Base-by-base conservation (phyloP, 345 rosid genomes). In the Euclidium syriacum region DNA sequence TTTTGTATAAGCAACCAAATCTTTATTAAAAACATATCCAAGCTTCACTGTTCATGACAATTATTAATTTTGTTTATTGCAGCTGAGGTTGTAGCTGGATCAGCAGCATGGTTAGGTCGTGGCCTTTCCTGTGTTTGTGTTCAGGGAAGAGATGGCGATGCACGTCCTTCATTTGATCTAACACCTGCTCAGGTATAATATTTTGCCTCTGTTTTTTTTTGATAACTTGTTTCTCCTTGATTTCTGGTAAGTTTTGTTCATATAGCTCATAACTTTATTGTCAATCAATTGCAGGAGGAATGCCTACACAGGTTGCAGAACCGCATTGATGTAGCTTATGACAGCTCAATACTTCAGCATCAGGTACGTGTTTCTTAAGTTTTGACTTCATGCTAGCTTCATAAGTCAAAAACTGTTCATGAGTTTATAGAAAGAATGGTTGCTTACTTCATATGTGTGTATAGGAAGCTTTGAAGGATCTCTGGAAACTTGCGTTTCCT, bases 11-110 rank as follows among this genome's bases (percentile, higher is more conserved):
- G 1, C 33, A 5, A 18, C 41, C 52, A 44, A 0, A 71, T 62
- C 18, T 42, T 44, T 33, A 10, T 41, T 56, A 60, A 65, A 67
- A 57, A 52, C 32, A 32, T n/a, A n/a, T 52, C 26, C 9, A 64
- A 64, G 36, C 51, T n/a, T 72, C 12, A 25, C 39, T 62, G n/a
- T 76, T 80, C 19, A 65, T 52, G 40, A 46, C 50, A 15, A 17
- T 35, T 46, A 34, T 27, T 1, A 2, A 35, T 27, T 73, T 78
- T 46, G 77, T 49, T 76, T 66, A 67, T 76, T 78, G 65, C 90
- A 89, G 99, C 96, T 78, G 99, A 94, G 80, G 99, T 72, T 78
- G 99, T 87, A 59, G 97, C 90, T 64, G 99, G 99, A 77, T 94
- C 99, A 10, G 90, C 99, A 52, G 99, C 99, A 24, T 90, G 97